Percentiles rank a stretch among this genome's conserved stretches.
phyloP scores from a whole-genome alignment of 2,329 filamentous ascomycete genomes.

The Colletotrichum sp. region DNA sequence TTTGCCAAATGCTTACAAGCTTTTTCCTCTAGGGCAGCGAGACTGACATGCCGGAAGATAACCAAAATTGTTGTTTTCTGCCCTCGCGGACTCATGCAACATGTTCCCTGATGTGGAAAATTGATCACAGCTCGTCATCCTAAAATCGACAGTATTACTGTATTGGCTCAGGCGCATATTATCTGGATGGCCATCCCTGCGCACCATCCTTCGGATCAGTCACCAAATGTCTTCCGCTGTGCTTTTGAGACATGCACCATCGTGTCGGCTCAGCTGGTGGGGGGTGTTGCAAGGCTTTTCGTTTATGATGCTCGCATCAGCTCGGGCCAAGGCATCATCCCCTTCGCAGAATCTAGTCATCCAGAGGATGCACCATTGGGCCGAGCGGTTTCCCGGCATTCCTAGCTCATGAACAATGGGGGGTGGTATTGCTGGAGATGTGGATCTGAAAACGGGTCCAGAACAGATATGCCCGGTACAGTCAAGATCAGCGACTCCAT shows the following conservation, averaged over 20 bases:
- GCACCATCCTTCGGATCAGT: background rate
- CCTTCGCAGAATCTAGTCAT: background rate
- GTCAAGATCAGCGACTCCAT: background rate
- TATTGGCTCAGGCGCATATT: background rate
- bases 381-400: background rate
- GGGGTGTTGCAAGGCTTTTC: background rate
- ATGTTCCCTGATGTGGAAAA: background rate
- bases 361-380: background rate
- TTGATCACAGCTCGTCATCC: background rate
- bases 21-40: background rate
- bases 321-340: background rate
- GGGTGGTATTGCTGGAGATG: background rate
- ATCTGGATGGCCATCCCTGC: background rate
- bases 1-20: background rate
- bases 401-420: background rate
- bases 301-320: background rate
- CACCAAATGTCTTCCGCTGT: background rate
- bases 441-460: background rate
- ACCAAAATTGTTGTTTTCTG: background rate
- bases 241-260: background rate
- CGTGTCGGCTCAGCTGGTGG: conserved; percentile 2
- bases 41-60: background rate
- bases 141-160: background rate
- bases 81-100: background rate
- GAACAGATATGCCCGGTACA: background rate